A percentile compares a stretch with the other conserved stretches of the same genome.
These are phyloP conservation scores for Cadophora luteo-olivacea DNA, from an alignment of 2,329 filamentous ascomycete species.

Conservation along the genomic window DNA sequence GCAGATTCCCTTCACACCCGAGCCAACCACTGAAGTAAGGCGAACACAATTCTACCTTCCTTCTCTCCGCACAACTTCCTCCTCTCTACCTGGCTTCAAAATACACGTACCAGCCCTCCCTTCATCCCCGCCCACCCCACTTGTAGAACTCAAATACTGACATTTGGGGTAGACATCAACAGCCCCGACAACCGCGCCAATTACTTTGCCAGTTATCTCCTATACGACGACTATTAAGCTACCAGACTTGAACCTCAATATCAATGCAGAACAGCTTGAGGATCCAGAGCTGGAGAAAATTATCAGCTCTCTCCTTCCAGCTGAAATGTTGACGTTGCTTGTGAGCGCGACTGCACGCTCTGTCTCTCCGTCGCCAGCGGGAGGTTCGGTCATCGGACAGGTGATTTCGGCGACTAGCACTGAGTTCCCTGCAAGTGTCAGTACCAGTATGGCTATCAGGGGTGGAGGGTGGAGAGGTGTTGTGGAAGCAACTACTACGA, in stretches of 20 bases:
- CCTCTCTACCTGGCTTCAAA: background rate
- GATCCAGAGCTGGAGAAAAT: constrained; percentile 11
- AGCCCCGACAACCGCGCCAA: background rate
- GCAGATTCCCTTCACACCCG: constrained; percentile 10
- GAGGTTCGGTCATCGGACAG: background rate
- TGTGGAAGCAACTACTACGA: background rate
- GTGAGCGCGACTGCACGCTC: constrained; percentile 5
- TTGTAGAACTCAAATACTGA: background rate
- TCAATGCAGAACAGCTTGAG: background rate
- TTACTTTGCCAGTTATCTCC: background rate
- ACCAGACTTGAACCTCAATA: constrained; percentile 4
- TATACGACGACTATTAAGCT: background rate
- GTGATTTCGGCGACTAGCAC: background rate
- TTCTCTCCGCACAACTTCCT: constrained; percentile 4
- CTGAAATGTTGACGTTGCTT: constrained; percentile 10
- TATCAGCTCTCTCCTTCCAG: constrained; percentile 5
- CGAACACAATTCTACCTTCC: background rate
- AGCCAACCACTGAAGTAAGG: background rate
- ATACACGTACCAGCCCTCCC: background rate
- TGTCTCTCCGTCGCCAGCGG: background rate
- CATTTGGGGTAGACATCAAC: background rate
- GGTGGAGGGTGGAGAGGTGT: background rate
- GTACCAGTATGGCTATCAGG: background rate
- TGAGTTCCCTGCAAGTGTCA: background rate
- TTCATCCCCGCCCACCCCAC: background rate